Evolutionary conservation across 495 filamentous ascomycete genomes (phyloP).

Genomic region (Penicillium egyptiacum): DNA sequence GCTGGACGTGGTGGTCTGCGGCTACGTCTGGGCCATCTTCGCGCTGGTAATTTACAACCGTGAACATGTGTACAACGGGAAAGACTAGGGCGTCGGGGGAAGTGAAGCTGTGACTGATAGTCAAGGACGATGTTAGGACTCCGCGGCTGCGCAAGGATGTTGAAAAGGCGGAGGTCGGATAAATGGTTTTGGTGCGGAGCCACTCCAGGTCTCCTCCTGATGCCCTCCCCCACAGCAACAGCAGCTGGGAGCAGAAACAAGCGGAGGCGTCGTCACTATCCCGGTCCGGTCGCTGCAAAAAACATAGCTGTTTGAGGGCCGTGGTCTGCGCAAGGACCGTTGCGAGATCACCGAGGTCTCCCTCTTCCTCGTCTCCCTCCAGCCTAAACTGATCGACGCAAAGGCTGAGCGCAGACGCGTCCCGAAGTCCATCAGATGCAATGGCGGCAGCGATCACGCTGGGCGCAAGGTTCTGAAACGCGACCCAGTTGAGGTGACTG

Average conservation of each 20-base stretch:
- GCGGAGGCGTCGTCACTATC: conserved; percentile 15
- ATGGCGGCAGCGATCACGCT: conserved; percentile 16
- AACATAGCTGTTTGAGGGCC: conserved; percentile 19
- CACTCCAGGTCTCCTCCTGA: conserved; percentile 18
- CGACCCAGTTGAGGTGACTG: conserved; percentile 20
- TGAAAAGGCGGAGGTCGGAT: conserved; percentile 19
- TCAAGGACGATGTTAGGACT: neutral
- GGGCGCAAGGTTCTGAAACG: conserved; percentile 15
- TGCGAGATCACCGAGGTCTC: conserved; percentile 11
- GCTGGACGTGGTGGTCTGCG: conserved; percentile 12
- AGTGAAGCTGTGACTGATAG: neutral
- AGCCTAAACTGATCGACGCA: conserved; percentile 11
- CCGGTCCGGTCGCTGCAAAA: conserved; percentile 18
- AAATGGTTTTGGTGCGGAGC: conserved; percentile 15
- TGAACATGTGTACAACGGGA: conserved; percentile 16
- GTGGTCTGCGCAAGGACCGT: conserved; percentile 15
- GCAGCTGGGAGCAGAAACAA: conserved; percentile 11
- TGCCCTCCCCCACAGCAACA: neutral
- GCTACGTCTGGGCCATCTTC: conserved; percentile 13
- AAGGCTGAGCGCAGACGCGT: conserved; percentile 22
- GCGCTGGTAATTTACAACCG: conserved; percentile 11
- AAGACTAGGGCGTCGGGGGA: conserved; percentile 1
- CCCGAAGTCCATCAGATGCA: conserved; percentile 16
- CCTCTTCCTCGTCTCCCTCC: conserved; percentile 8
- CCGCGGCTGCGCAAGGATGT: conserved; percentile 10